phyloP scores from a whole-genome alignment of 306 rosid genomes.

The Medicago lupulina region DNA sequence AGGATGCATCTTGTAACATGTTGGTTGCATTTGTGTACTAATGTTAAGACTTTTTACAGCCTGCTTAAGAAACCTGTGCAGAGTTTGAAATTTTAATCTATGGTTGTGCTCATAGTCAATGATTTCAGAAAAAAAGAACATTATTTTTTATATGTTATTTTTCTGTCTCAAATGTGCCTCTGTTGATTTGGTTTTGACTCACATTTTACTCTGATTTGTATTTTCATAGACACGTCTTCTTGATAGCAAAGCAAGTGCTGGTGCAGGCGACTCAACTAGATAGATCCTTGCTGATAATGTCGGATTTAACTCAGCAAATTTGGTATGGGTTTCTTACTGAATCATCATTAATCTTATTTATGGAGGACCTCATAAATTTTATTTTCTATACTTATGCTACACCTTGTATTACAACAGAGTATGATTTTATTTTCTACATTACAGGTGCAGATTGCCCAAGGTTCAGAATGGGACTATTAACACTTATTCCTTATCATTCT shows the following conservation, averaged over 20 bases:
- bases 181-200: constrained; percentile 9
- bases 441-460: constrained; percentile 99
- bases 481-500: constrained; percentile 96
- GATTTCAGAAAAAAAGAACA: neutral
- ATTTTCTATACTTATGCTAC: constrained; percentile 23
- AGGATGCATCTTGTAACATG: neutral
- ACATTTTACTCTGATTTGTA: constrained; percentile 23
- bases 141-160: constrained; percentile 2
- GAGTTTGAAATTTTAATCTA: neutral
- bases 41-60: neutral
- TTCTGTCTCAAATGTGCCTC: constrained; percentile 11
- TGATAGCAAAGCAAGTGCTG: constrained; percentile 98
- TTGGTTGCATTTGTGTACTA: neutral
- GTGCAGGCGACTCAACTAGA: constrained; percentile 99
- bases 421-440: constrained; percentile 66
- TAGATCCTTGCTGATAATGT: constrained; percentile 99
- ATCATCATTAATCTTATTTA: constrained; percentile 2
- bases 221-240: constrained; percentile 83
- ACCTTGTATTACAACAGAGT: constrained; percentile 57
- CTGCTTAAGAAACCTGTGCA: neutral
- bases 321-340: constrained; percentile 60
- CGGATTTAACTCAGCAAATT: constrained; percentile 97
- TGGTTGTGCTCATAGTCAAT: neutral
- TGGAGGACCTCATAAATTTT: neutral
- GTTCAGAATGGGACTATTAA: constrained; percentile 95